Conservation (phyloP, 2,329 filamentous ascomycete species). For the Botryotinia convoluta region DNA sequence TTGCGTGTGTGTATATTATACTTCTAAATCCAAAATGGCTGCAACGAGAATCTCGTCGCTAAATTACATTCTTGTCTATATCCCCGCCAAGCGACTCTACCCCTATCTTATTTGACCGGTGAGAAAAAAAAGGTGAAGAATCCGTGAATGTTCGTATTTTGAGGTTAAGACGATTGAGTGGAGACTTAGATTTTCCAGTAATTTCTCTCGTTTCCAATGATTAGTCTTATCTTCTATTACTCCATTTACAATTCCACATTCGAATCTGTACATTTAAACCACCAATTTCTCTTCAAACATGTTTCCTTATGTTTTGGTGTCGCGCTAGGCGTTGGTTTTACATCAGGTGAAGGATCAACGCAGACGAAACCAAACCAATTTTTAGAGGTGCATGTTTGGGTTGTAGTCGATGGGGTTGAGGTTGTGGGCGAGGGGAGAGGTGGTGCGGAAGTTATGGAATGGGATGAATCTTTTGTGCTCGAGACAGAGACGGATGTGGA, state of each 20-base stretch:
- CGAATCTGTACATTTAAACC: constrained; percentile 36
- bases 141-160: background rate
- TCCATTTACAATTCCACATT: background rate
- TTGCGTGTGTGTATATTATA: background rate
- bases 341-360: constrained; percentile 32
- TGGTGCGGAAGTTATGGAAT: constrained; percentile 40
- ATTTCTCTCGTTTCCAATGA: background rate
- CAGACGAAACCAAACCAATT: constrained; percentile 37
- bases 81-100: background rate
- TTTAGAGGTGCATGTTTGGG: constrained; percentile 31
- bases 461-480: constrained; percentile 35
- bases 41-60: background rate
- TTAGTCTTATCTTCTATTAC: background rate
- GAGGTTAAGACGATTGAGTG: background rate
- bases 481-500: constrained; percentile 30
- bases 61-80: constrained; percentile 6
- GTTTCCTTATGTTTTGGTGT: constrained; percentile 23
- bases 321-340: constrained; percentile 23
- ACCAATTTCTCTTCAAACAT: constrained; percentile 32
- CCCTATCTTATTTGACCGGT: background rate
- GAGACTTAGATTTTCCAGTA: background rate
- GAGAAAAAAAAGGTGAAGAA: background rate
- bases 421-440: constrained; percentile 28
- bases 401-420: constrained; percentile 28
- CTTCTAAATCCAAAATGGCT: background rate